Base-by-base conservation (phyloP, 441 rosid genomes). In the Corymbia citriodora region DNA sequence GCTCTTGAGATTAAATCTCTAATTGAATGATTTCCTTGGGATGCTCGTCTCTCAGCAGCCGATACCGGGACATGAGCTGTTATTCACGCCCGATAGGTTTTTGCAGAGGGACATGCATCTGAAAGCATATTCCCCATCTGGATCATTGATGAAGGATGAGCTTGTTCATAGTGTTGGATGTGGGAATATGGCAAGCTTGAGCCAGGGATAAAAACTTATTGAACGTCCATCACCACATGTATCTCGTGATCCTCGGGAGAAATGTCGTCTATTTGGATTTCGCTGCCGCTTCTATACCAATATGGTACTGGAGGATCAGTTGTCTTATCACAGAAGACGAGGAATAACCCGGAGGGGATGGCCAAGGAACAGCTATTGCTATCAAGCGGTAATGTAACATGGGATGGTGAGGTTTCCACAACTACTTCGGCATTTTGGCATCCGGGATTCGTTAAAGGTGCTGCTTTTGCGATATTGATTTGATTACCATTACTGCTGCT, bases 31-130 rank as follows among this genome's bases (percentile, higher is more conserved):
- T 79, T 45, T 15, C 9, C 23, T 79, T 49, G 5, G 53, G n/a
- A 79, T 45, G 86, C 86, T 45, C 7, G 0, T 45, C 52, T 79
- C 15, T 52, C 6, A 21, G 52, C 52, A 21, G 85, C n/a, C 0
- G 4, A 40, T 40, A 7, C n/a, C 0, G 0, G 53, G 25, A 48
- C 53, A 79, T 45, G n/a, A 45, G 86, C 53, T 0, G 0, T 79
- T 12, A 45, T 23, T 45, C 18, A 79, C n/a, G n/a, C 45, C 52
- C 10, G 7, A 23, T 79, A 25, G 27, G 85, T 79, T 40, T 11
- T 7, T 79, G 85, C 50, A 45, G 52, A 11, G 85, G n/a, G 3
- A 27, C 85, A 7, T 12, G 53, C 85, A 45, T 25, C 52, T 2
- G 10, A 23, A 79, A 40, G 50, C 85, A 45, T 48, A 12, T 7